Evolutionary conservation across 164 flowering plant genomes (phyloP).

Genomic region (Paratinospora sagittata): DNA sequence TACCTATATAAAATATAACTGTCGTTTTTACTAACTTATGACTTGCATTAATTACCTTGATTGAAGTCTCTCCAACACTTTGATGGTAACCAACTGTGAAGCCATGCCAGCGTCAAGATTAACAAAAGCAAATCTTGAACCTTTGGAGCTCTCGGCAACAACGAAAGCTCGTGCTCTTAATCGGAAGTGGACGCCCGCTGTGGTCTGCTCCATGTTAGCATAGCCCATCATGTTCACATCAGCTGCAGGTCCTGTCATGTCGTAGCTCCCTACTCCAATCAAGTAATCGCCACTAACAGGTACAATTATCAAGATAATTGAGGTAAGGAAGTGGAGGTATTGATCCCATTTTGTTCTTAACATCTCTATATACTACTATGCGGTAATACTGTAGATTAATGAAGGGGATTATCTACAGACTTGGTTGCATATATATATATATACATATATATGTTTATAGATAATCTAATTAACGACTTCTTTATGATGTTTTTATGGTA

Average conservation of each 20-base stretch:
- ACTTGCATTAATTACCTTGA: constrained; percentile 29
- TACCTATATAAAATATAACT: not conserved
- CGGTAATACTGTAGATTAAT: too few relatives aligned
- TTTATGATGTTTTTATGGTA: not conserved
- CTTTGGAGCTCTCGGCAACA: constrained; percentile 34
- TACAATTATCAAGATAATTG: not conserved
- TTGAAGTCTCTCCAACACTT: constrained; percentile 48
- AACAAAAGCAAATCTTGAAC: constrained; percentile 52
- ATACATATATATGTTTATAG: too few relatives aligned
- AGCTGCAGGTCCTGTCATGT: constrained; percentile 76
- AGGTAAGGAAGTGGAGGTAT: not conserved
- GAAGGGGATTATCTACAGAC: too few relatives aligned
- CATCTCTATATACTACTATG: too few relatives aligned
- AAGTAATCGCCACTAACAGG: constrained; percentile 33
- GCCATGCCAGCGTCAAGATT: constrained; percentile 74
- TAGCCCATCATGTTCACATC: constrained; percentile 73
- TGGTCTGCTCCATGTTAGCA: constrained; percentile 39
- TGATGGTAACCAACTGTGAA: constrained; percentile 61
- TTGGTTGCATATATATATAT: not conserved
- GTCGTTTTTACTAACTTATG: not conserved
- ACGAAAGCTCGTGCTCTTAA: constrained; percentile 52
- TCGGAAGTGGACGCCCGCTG: constrained; percentile 55
- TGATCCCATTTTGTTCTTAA: constrained; percentile 1
- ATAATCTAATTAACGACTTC: not conserved
- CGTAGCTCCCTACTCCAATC: constrained; percentile 73